Conservation (phyloP, 1,284 basidiomycete species). For the Trametes versicolor region DNA sequence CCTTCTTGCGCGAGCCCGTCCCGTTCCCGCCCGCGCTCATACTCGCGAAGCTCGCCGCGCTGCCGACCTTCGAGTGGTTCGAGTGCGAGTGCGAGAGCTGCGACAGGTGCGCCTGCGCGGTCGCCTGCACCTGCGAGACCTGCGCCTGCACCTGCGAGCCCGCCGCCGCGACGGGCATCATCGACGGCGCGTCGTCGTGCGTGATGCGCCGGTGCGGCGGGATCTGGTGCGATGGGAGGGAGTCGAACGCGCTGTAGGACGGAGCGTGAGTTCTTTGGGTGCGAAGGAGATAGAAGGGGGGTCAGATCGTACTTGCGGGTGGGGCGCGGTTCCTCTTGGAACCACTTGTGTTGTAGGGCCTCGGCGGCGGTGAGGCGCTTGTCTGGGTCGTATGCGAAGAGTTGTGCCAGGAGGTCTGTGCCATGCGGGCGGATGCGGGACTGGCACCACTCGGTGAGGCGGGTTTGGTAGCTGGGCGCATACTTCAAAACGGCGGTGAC, state of each 20-base stretch:
- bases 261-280: slow-evolving; percentile 9
- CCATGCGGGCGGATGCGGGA: slow-evolving; percentile 71
- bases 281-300: neutral
- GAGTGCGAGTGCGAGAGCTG: slow-evolving; percentile 52
- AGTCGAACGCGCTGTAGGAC: slow-evolving; percentile 66
- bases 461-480: slow-evolving; percentile 66
- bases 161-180: slow-evolving; percentile 68
- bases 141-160: slow-evolving; percentile 50
- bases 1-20: slow-evolving; percentile 54
- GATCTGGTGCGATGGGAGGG: slow-evolving; percentile 62
- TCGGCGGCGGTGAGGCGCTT: slow-evolving; percentile 86
- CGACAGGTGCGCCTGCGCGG: slow-evolving; percentile 47
- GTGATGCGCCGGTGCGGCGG: slow-evolving; percentile 80
- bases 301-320: slow-evolving; percentile 69
- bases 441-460: slow-evolving; percentile 83
- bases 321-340: slow-evolving; percentile 79
- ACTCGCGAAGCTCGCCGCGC: slow-evolving; percentile 60
- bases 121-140: slow-evolving; percentile 48
- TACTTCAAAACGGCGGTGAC: neutral
- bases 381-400: slow-evolving; percentile 94
- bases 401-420: slow-evolving; percentile 84
- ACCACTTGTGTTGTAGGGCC: slow-evolving; percentile 86
- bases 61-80: slow-evolving; percentile 58
- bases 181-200: slow-evolving; percentile 81
- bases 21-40: slow-evolving; percentile 55